Percentiles rank a stretch among this genome's conserved stretches.
Evolutionary conservation across 2,329 filamentous ascomycete species (phyloP).

Genomic region (Xylariaceae sp.): DNA sequence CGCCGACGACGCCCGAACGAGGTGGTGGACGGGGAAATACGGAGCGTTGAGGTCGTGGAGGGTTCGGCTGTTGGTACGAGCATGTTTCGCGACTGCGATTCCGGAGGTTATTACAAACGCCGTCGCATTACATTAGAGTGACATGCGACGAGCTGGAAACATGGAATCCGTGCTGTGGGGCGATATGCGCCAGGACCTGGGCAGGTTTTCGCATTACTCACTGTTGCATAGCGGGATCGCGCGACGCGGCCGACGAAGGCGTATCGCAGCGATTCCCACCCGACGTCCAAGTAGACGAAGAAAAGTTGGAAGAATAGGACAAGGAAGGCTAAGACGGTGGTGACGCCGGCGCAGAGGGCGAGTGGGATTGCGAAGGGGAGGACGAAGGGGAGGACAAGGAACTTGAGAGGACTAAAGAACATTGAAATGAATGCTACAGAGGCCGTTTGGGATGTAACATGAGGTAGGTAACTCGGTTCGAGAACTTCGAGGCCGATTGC

Average conservation of each 20-base stretch:
- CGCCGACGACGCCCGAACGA: conserved; percentile 18
- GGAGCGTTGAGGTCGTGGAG: conserved; percentile 20
- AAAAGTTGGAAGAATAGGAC: conserved; percentile 58
- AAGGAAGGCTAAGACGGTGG: conserved; percentile 57
- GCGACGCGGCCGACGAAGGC: conserved; percentile 44
- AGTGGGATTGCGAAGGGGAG: conserved; percentile 60
- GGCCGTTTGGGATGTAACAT: not conserved
- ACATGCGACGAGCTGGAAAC: not conserved
- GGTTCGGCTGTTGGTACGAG: conserved; percentile 16
- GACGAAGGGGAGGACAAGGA: conserved; percentile 58
- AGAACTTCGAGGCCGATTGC: conserved; percentile 12
- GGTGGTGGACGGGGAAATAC: conserved; percentile 20
- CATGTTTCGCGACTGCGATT: conserved; percentile 21
- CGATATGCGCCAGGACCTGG: not conserved
- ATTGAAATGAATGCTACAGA: conserved; percentile 34
- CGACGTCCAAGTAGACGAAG: conserved; percentile 61
- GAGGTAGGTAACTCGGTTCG: conserved; percentile 3
- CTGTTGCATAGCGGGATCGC: conserved; percentile 30
- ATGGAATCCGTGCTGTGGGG: not conserved
- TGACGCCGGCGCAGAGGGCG: conserved; percentile 58
- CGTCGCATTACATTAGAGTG: too few species aligned
- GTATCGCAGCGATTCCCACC: conserved; percentile 53
- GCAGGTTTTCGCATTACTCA: not conserved
- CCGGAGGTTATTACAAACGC: not conserved
- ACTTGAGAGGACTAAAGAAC: conserved; percentile 53